Conservation (phyloP, 208 protist genomes). For the Acanthamoeba culbertsoni region DNA sequence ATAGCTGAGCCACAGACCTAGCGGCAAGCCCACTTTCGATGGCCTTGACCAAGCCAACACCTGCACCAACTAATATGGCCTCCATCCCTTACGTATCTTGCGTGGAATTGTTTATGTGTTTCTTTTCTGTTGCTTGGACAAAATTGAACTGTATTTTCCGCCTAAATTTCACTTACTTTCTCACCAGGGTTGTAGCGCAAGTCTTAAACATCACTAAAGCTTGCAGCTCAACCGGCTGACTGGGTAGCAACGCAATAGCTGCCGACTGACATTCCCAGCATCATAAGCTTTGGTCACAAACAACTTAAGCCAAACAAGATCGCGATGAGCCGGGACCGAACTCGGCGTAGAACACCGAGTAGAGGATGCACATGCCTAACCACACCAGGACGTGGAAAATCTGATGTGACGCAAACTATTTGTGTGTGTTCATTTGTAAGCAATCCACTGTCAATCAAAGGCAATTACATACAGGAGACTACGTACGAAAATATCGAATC, state of each 20-base stretch:
- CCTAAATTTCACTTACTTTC: no score
- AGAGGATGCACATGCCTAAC: conserved; percentile 9
- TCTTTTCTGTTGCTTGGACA: neutral
- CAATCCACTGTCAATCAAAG: neutral
- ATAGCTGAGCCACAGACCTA: neutral
- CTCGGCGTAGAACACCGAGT: neutral
- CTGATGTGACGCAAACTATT: conserved; percentile 4
- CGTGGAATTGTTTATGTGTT: neutral
- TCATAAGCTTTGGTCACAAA: no score
- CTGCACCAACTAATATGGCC: neutral
- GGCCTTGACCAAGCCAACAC: neutral
- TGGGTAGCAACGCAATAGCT: no score
- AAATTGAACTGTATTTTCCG: no score
- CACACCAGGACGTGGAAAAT: conserved; percentile 28
- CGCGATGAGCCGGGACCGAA: no score
- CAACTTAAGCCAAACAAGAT: no score
- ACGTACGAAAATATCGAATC: conserved; percentile 21
- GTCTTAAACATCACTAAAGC: no score
- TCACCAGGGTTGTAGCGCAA: no score
- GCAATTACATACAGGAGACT: neutral
- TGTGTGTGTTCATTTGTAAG: neutral
- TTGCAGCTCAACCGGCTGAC: no score
- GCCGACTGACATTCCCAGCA: no score
- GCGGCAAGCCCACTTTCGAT: neutral
- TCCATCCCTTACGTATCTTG: neutral